Evolutionary conservation across 257 asterid species (phyloP).

Genomic region (Solanum chiquidenum): DNA sequence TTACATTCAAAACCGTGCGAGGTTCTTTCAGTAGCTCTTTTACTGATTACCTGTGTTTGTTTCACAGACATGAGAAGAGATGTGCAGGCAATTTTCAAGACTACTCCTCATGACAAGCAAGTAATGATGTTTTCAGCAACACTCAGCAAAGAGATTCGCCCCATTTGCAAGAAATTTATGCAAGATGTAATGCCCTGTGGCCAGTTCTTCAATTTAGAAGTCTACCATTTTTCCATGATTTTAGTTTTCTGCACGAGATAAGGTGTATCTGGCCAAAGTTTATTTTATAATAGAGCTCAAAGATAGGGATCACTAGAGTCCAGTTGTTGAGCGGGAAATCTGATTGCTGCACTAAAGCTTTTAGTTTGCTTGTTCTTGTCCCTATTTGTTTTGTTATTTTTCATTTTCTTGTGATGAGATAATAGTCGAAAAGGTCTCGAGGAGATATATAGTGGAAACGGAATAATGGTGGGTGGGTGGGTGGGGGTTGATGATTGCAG

Average conservation of each 20-base stretch:
- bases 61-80: constrained; percentile 78
- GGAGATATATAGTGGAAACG: background rate
- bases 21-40: background rate
- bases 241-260: constrained; percentile 37
- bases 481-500: background rate
- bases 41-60: background rate
- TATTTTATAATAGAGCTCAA: background rate
- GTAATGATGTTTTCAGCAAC: constrained; percentile 98
- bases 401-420: constrained; percentile 1
- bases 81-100: constrained; percentile 84
- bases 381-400: background rate
- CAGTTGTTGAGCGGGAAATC: background rate
- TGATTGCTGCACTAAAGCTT: constrained; percentile 2
- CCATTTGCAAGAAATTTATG: constrained; percentile 91
- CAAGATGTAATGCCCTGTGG: constrained; percentile 84
- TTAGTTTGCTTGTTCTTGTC: background rate
- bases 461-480: background rate
- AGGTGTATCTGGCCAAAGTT: background rate
- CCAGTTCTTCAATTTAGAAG: constrained; percentile 64
- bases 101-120: constrained; percentile 92
- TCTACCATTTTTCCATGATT: constrained; percentile 32
- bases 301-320: background rate
- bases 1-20: background rate
- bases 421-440: background rate
- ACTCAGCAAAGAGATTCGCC: constrained; percentile 89